phyloP scores from a whole-genome alignment of 768 basidiomycete genomes.

The Leccinum aurantiacum region DNA sequence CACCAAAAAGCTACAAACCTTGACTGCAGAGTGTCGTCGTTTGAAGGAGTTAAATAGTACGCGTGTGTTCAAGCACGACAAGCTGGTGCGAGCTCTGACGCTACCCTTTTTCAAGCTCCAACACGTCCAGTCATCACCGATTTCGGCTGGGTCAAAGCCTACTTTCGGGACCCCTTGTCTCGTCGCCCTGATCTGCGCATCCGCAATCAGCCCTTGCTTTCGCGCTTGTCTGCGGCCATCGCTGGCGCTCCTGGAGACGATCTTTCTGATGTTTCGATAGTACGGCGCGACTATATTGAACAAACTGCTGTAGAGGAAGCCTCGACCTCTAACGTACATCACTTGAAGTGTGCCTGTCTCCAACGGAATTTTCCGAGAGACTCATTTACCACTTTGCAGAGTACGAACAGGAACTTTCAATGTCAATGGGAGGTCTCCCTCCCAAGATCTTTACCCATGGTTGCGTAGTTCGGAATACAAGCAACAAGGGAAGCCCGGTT shows the following conservation, averaged over 20 bases:
- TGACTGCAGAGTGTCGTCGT: conserved; percentile 58
- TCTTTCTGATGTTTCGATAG: conserved; percentile 49
- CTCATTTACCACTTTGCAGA: conserved; percentile 34
- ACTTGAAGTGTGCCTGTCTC: conserved; percentile 21
- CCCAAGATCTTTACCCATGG: conserved; percentile 72
- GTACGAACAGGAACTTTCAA: conserved; percentile 81
- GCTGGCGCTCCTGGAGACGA: conserved; percentile 70
- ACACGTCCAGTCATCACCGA: conserved; percentile 5
- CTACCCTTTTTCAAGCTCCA: conserved; percentile 11
- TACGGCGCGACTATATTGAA: conserved; percentile 68
- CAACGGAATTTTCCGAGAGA: not conserved
- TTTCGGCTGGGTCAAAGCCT: conserved; percentile 22
- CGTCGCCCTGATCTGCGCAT: conserved; percentile 50
- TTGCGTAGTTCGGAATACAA: conserved; percentile 35
- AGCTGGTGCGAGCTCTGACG: not conserved
- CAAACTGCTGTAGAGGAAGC: conserved; percentile 39
- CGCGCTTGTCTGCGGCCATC: conserved; percentile 55
- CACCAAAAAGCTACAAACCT: conserved; percentile 43
- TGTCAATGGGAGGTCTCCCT: conserved; percentile 75
- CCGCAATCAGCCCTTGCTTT: conserved; percentile 45
- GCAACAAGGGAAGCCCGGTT: conserved; percentile 10
- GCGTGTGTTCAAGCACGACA: conserved; percentile 7
- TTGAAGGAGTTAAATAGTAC: conserved; percentile 52
- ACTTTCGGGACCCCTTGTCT: conserved; percentile 10
- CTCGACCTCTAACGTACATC: conserved; percentile 20